These are phyloP conservation scores for Candida wancherniae DNA, from an alignment of 805 yeast species.

Conservation along the genomic window DNA sequence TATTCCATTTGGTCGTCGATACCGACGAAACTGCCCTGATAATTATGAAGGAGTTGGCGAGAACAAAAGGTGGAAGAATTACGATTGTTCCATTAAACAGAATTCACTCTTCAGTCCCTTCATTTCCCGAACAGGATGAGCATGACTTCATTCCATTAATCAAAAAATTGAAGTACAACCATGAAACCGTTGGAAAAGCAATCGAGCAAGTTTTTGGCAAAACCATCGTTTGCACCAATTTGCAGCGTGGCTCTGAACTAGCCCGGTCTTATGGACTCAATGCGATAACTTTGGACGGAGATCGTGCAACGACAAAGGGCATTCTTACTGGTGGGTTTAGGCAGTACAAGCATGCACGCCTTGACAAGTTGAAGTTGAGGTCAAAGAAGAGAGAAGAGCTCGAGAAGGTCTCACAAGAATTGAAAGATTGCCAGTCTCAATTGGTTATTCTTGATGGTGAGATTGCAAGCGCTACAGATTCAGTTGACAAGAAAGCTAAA, in stretches of 20 bases:
- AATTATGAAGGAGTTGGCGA: conserved; percentile 69
- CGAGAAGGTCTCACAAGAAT: conserved; percentile 26
- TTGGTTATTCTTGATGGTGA: conserved; percentile 46
- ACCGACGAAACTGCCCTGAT: conserved; percentile 76
- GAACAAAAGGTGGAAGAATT: conserved; percentile 73
- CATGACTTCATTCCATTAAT: conserved; percentile 72
- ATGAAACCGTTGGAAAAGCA: conserved; percentile 53
- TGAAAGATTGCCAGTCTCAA: conserved; percentile 33
- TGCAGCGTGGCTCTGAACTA: conserved; percentile 63
- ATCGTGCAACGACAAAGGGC: conserved; percentile 79
- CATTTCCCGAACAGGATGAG: conserved; percentile 55
- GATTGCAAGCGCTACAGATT: conserved; percentile 48
- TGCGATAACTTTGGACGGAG: conserved; percentile 91
- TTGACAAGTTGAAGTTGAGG: conserved; percentile 63
- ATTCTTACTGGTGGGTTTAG: conserved; percentile 84
- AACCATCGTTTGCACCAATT: conserved; percentile 68
- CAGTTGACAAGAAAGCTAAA: conserved; percentile 29
- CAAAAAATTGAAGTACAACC: conserved; percentile 61
- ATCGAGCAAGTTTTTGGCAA: conserved; percentile 77
- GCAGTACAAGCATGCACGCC: conserved; percentile 59
- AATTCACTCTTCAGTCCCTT: conserved; percentile 37
- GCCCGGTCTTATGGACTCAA: conserved; percentile 57
- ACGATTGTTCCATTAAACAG: conserved; percentile 89
- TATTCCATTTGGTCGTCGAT: conserved; percentile 88
- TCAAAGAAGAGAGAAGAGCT: conserved; percentile 46